Base-by-base conservation (phyloP, 2,329 filamentous ascomycete genomes). In the Cladosporium sp. region DNA sequence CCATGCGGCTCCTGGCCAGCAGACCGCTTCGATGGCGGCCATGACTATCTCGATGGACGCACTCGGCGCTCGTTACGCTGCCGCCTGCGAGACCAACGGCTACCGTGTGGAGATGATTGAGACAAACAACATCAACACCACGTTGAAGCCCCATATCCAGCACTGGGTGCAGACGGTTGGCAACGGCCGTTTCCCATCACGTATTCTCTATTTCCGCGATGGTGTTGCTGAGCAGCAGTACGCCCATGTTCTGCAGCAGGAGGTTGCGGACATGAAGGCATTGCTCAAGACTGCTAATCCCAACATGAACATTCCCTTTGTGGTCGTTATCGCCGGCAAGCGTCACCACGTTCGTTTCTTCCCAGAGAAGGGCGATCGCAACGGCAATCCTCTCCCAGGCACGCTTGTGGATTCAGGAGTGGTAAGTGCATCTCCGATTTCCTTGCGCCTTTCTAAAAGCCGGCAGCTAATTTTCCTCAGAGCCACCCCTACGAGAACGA, bases 321-420 rank as follows among this genome's bases (percentile, higher is more conserved):
- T 93, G 0, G 92, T 96, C 12, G 87, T 97, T 49, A 86, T 98
- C 55, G 93, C 92, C 1, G 93, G 92, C 1, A 99, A 99, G 84
- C 90, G 95, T 3, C 95, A 99, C 71, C 94, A 97, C 74, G 88
- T 97, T 63, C 91, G 95, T 18, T 93, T 97, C 77, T 98, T 98
- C 81, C 94, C 95, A 0, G 84, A 87, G 58, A 83, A 86, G 66
- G 84, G 80, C 6, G 95, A 99, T 74, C 84, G 84, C 59, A 96
- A 96, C 70, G 86, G 84, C 41, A 99, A 44, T 7, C 86, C 93
- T 0, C 78, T 94, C 0, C 94, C 94, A 0, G 96, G 95, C 3
- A 96, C 92, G 0, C 76, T 99, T 0, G 89, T 99, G 5, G 94
- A 98, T 78, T 85, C 84, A 38, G 94, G 96, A 66, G 89, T 96